phyloP scores from a whole-genome alignment of 306 rosid genomes.

The Inga leiocalycina region DNA sequence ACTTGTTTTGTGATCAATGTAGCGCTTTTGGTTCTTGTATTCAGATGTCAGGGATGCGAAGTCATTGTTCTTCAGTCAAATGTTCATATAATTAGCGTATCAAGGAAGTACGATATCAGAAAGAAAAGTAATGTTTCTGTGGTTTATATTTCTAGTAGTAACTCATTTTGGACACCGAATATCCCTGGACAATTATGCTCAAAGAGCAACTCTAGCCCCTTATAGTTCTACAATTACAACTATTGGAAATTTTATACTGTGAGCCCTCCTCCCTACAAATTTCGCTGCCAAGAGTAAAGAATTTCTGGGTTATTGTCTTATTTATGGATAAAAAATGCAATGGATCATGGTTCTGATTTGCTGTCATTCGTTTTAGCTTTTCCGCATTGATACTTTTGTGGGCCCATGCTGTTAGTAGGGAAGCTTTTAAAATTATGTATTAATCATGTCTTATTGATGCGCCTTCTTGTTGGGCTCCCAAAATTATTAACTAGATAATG shows the following conservation, averaged over 20 bases:
- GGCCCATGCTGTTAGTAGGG: neutral
- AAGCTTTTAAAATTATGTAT: neutral
- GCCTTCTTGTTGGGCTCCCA: too few species aligned
- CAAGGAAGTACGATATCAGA: constrained; percentile 50
- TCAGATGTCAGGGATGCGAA: constrained; percentile 40
- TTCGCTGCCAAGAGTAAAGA: neutral
- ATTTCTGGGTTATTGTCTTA: neutral
- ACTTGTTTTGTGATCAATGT: constrained; percentile 32
- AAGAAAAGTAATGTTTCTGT: constrained; percentile 32
- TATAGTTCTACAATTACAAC: neutral
- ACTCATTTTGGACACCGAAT: constrained; percentile 10
- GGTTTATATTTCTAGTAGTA: constrained; percentile 13
- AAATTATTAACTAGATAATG: too few species aligned
- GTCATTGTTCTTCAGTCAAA: constrained; percentile 50
- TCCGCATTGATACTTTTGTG: neutral
- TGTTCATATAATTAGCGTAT: constrained; percentile 54
- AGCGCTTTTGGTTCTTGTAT: constrained; percentile 37
- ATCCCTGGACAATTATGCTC: constrained; percentile 34
- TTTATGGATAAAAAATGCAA: neutral
- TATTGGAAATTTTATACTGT: neutral
- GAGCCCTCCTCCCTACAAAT: neutral
- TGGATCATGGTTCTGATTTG: neutral
- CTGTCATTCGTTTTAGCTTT: neutral
- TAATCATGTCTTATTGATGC: neutral
- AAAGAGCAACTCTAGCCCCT: constrained; percentile 10